Evolutionary conservation across 208 protist species (phyloP).

Genomic region (Angomonas desouzai): DNA sequence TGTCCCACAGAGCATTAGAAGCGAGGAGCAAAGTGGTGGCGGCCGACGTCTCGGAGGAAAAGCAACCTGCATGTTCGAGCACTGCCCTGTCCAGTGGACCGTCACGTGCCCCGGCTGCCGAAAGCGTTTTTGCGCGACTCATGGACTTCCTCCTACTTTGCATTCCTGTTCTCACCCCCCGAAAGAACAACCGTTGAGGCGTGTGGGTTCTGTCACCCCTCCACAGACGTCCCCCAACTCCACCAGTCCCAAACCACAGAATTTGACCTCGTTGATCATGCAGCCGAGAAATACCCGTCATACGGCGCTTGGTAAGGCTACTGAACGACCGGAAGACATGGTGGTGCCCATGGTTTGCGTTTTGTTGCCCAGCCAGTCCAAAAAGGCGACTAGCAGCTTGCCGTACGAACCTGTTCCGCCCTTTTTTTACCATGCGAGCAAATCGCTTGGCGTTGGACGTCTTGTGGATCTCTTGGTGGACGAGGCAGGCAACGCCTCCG

Average conservation of each 20-base stretch:
- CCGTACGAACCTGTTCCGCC: conserved; percentile 25
- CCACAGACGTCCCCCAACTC: not conserved
- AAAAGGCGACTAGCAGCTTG: not conserved
- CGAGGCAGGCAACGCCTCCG: conserved; percentile 36
- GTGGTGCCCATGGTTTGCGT: conserved; percentile 62
- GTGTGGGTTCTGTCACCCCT: not conserved
- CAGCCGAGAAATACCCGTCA: conserved; percentile 41
- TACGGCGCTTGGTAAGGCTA: conserved; percentile 62
- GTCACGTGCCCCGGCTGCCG: conserved; percentile 66
- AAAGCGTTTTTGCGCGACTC: conserved; percentile 67
- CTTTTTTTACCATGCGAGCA: conserved; percentile 71
- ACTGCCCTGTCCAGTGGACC: conserved; percentile 31
- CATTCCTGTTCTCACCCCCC: conserved; percentile 13
- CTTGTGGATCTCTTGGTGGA: conserved; percentile 60
- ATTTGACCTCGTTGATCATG: conserved; percentile 29
- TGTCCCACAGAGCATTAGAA: conserved; percentile 9
- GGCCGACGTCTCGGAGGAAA: conserved; percentile 21
- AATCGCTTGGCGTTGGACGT: conserved; percentile 47
- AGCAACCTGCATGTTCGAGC: conserved; percentile 36
- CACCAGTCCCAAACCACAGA: conserved; percentile 9
- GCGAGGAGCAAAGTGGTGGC: not conserved
- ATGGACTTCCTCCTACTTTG: conserved; percentile 56
- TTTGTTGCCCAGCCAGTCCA: conserved; percentile 9
- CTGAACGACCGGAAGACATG: conserved; percentile 43
- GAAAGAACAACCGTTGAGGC: not conserved